Evolutionary conservation across 441 rosid species (phyloP).

Genomic region (Erysimum pusillum): DNA sequence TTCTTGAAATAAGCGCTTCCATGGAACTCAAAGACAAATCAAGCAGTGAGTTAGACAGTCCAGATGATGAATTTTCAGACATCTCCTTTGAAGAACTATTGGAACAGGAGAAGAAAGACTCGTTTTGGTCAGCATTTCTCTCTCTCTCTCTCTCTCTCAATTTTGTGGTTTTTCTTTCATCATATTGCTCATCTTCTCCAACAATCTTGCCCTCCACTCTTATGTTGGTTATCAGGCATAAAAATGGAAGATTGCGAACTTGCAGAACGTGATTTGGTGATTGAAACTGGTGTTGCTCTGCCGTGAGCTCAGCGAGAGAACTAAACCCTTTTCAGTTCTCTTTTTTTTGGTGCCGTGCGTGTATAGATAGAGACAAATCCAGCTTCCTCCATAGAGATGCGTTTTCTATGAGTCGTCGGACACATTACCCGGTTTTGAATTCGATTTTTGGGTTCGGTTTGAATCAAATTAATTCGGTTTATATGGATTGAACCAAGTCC

Average conservation of each 20-base stretch:
- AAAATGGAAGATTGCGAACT: constrained; percentile 48
- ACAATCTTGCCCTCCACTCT: constrained; percentile 18
- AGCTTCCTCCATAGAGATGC: constrained; percentile 33
- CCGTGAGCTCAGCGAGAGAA: constrained; percentile 37
- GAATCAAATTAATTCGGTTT: constrained; percentile 6
- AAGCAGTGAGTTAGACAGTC: constrained; percentile 49
- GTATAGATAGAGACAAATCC: constrained; percentile 28
- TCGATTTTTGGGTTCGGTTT: constrained; percentile 29
- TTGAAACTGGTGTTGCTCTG: background rate
- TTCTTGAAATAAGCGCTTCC: constrained; percentile 73
- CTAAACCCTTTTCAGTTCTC: constrained; percentile 4
- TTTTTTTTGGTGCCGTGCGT: constrained; percentile 15
- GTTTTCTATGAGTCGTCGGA: background rate
- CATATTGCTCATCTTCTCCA: background rate
- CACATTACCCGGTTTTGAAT: constrained; percentile 30
- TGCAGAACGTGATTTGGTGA: constrained; percentile 42
- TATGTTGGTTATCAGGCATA: constrained; percentile 45
- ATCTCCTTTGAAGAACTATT: constrained; percentile 89
- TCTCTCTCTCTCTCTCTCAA: background rate
- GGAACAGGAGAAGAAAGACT: constrained; percentile 90
- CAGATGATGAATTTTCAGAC: constrained; percentile 71
- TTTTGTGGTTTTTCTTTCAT: background rate
- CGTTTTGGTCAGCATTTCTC: constrained; percentile 70
- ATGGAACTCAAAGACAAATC: constrained; percentile 68
- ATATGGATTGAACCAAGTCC: constrained; percentile 6